Evolutionary conservation across 73 alveolate species (phyloP), one percentile per base, ranked within the genome.

Genomic region (Stentor roeselii): DNA sequence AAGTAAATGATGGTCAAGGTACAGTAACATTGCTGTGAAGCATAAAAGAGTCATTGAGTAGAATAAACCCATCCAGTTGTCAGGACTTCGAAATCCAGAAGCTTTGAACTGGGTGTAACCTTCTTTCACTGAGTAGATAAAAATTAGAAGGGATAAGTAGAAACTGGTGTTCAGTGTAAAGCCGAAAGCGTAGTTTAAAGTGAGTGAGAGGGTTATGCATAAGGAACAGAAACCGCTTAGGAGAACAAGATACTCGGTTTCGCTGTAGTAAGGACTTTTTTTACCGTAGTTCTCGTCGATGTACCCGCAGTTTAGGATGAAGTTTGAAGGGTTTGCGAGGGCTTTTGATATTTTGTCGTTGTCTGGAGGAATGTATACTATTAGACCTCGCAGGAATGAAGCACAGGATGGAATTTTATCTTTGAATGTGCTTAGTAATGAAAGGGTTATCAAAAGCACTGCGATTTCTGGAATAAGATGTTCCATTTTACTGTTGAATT

Each of bases 51-150:
- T 21, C 37, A 67, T 21, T 27, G 80, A 21, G 34, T 21, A 67
- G 37, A 67, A 67, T 34, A 67, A 67, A 21, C 80, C 80, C n/a
- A 67, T 67, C 80, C n/a, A 21, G 2, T 67, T 67, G 41, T 67
- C 80, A 21, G 80, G 80, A 40, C 34, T 67, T 67, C 37, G 21
- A 67, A 67, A 67, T n/a, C 80, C 80, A 27, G 80, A 67, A 27
- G 37, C 50, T 40, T 21, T 67, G 1, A 32, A 21, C 42, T 67
- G 80, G 15, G 41, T 27, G 34, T 67, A 67, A 0, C 27, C 50
- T n/a, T 40, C 80, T 21, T 40, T 67, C 15, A 67, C 34, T 30
- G 50, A 21, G 11, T 27, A 21, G 34, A 67, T 27, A 0, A 67
- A 15, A n/a, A 67, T 32, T 67, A 67, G 37, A 1, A 67, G 34